A percentile compares a stretch with the other conserved stretches of the same genome.
phyloP scores from a whole-genome alignment of 371 early-diverging fungal species.

The Circinella umbellata region DNA sequence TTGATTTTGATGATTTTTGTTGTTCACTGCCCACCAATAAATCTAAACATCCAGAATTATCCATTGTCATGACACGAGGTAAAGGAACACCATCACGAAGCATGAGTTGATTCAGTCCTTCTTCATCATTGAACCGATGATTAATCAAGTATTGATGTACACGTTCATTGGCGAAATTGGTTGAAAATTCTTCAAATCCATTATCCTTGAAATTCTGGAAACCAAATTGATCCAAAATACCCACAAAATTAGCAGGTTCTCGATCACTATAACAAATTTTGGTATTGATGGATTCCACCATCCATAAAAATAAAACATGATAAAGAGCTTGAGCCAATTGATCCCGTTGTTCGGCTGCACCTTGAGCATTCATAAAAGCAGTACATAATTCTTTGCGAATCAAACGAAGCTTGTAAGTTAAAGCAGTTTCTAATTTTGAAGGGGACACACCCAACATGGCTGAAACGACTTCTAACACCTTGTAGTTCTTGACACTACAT shows the following conservation, averaged over 20 bases:
- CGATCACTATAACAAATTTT: conserved; percentile 46
- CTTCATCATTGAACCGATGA: conserved; percentile 59
- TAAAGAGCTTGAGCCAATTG: conserved; percentile 43
- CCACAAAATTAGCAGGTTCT: conserved; percentile 74
- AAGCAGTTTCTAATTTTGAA: conserved; percentile 64
- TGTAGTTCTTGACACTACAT: conserved; percentile 64
- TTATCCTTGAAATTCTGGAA: conserved; percentile 50
- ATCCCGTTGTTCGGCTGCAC: conserved; percentile 55
- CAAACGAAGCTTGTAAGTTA: conserved; percentile 48
- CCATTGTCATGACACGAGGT: conserved; percentile 53
- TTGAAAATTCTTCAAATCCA: conserved; percentile 78
- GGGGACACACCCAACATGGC: conserved; percentile 80
- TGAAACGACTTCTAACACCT: conserved; percentile 78
- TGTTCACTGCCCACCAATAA: conserved; percentile 49
- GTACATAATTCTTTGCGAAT: conserved; percentile 67
- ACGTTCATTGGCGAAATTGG: conserved; percentile 88
- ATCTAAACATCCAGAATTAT: conserved; percentile 57
- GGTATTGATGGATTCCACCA: conserved; percentile 49
- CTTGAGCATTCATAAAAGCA: conserved; percentile 61
- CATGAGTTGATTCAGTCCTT: conserved; percentile 58
- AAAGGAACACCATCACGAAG: conserved; percentile 46
- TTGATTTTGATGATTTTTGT: conserved; percentile 18
- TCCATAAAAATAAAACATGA: conserved; percentile 49
- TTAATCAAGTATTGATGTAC: conserved; percentile 71
- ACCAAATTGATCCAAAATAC: conserved; percentile 78